Base-by-base conservation (phyloP, 495 filamentous ascomycete species). In the Pyrenopolyporus hunteri region DNA sequence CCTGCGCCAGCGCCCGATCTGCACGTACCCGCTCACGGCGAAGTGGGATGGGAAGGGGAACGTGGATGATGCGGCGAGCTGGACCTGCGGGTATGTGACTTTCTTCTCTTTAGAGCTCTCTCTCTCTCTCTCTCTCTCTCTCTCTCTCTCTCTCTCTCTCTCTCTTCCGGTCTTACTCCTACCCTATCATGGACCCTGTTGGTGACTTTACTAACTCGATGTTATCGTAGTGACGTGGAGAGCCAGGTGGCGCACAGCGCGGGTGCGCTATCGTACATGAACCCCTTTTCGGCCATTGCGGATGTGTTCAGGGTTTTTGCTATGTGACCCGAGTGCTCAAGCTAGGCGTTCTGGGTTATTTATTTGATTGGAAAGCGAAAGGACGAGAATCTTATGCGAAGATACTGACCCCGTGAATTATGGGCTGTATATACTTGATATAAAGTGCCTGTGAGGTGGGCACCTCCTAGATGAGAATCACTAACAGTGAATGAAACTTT, bases 11-110 rank as follows among this genome's bases (percentile, higher is more conserved):
- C 47, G 76, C 13, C 75, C 72, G 0, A 32, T 78, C 10, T 80
- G 78, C 54, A 57, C 71, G 29, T 75, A 75, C 53, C 78, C 78
- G 7, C 19, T 56, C 10, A 66, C 65, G 40, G 67, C 69, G 8
- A 46, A n/a, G 43, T 70, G 61, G 63, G 64, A 72, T 26, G 66
- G 64, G 0, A 22, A 6, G 0, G 66, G 64, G 2, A 49, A 64
- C 45, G 42, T 64, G 4, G 45, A 71, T 11, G 53, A 66, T 2
- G 70, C 70, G 13, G 13, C 43, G 10, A 72, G 66, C 46, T 72
- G 70, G 70, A 68, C 47, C 13, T 72, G 69, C 33, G 39, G 57
- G 69, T 71, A 33, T 59, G 68, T 70, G 9, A 17, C n/a, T 9
- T 19, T 23, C 8, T 20, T 52, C 1, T n/a, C 28, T 3, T n/a